These are phyloP conservation scores for Pinus tabuliformis DNA, from an alignment of 75 land plant species.

Conservation along the genomic window DNA sequence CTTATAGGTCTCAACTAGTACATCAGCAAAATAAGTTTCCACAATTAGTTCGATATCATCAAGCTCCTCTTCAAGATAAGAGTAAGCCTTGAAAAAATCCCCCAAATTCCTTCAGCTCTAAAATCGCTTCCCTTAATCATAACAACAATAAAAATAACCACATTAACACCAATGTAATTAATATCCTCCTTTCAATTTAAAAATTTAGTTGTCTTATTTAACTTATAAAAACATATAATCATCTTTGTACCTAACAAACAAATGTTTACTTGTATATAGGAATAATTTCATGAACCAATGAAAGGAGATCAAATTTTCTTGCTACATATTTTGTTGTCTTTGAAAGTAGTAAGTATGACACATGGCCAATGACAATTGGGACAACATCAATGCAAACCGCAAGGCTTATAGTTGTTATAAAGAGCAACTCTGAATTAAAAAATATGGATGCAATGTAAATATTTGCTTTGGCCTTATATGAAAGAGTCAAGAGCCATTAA, in stretches of 20 bases:
- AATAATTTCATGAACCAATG: slow-evolving; percentile 51
- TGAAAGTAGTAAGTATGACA: slow-evolving; percentile 59
- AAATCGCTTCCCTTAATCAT: slow-evolving; percentile 55
- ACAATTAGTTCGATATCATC: slow-evolving; percentile 57
- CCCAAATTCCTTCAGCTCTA: slow-evolving; percentile 66
- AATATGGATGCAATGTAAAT: not conserved
- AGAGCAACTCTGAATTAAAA: not conserved
- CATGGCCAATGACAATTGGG: slow-evolving; percentile 55
- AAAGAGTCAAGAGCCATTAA: not conserved
- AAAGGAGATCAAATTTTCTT: slow-evolving; percentile 47
- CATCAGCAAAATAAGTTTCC: slow-evolving; percentile 83
- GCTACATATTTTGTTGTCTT: slow-evolving; percentile 68
- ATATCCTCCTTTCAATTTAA: too few relatives aligned
- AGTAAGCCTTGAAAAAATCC: slow-evolving; percentile 58
- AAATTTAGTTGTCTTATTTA: too few relatives aligned
- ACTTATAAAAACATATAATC: too few relatives aligned
- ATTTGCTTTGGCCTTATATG: not conserved
- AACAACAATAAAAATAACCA: too few relatives aligned
- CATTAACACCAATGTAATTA: too few relatives aligned
- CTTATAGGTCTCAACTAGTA: slow-evolving; percentile 64
- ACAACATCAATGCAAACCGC: slow-evolving; percentile 47
- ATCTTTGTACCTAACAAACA: not conserved
- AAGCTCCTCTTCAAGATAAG: slow-evolving; percentile 36
- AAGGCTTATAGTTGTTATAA: not conserved
- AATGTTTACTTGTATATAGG: slow-evolving; percentile 63